These are phyloP conservation scores for Spathaspora girioi DNA, from an alignment of 805 yeast species.

Conservation along the genomic window DNA sequence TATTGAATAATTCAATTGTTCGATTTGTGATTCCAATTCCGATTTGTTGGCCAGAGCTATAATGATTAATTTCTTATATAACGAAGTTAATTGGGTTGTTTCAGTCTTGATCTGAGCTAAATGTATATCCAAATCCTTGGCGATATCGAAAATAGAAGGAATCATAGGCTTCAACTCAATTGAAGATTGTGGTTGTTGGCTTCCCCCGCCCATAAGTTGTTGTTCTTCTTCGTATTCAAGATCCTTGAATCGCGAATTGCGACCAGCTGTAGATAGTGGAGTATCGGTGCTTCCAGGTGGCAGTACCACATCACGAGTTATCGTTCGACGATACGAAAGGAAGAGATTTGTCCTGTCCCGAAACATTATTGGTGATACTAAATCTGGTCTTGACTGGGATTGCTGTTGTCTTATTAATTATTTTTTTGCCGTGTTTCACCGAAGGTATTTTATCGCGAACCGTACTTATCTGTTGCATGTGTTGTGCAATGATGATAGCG, in stretches of 20 bases:
- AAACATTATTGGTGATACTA: constrained; percentile 49
- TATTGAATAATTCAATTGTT: constrained; percentile 67
- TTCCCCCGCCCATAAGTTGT: constrained; percentile 45
- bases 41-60: constrained; percentile 63
- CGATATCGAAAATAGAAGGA: constrained; percentile 74
- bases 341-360: constrained; percentile 93
- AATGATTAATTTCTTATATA: constrained; percentile 77
- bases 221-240: constrained; percentile 47
- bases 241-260: background rate
- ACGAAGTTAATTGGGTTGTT: constrained; percentile 57
- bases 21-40: constrained; percentile 73
- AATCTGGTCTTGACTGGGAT: background rate
- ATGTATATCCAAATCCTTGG: constrained; percentile 65
- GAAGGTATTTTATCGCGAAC: too few species aligned
- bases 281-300: background rate
- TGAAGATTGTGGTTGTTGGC: constrained; percentile 19
- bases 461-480: too few species aligned
- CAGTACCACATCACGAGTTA: constrained; percentile 49
- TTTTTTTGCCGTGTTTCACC: background rate
- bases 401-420: background rate
- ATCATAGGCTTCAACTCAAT: constrained; percentile 65
- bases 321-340: constrained; percentile 84
- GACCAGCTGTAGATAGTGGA: constrained; percentile 1
- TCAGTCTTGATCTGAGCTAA: constrained; percentile 49
- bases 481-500: too few species aligned